Percentiles rank a stretch among this genome's conserved stretches.
Evolutionary conservation across 768 basidiomycete species (phyloP).

Genomic region (Rhizopogon vinicolor): DNA sequence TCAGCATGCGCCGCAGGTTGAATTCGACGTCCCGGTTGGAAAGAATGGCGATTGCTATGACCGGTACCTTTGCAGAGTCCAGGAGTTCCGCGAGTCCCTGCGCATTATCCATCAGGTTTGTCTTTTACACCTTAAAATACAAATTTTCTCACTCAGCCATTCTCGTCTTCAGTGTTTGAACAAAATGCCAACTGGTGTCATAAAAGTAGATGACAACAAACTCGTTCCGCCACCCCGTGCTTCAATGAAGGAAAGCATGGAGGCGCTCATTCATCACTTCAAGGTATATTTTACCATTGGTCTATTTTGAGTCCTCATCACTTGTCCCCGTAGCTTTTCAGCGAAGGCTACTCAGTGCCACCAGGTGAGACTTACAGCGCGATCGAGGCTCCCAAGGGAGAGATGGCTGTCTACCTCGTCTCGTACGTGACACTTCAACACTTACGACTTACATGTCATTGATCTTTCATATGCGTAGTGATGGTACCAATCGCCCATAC

Average conservation of each 20-base stretch:
- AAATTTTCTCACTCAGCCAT: neutral
- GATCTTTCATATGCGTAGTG: constrained; percentile 36
- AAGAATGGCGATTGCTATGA: constrained; percentile 98
- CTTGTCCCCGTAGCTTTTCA: constrained; percentile 62
- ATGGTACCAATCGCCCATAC: constrained; percentile 95
- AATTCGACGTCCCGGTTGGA: constrained; percentile 96
- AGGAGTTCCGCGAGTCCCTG: constrained; percentile 95
- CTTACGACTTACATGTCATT: neutral
- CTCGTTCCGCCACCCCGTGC: constrained; percentile 94
- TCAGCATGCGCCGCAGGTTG: constrained; percentile 52
- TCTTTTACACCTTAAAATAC: neutral
- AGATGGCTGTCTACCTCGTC: constrained; percentile 98
- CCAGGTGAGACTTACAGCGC: constrained; percentile 95
- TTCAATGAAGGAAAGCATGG: constrained; percentile 99
- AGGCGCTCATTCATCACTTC: constrained; percentile 97
- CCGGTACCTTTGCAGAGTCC: constrained; percentile 94
- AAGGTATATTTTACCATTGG: constrained; percentile 46
- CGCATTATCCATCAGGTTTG: constrained; percentile 76
- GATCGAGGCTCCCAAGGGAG: constrained; percentile 98
- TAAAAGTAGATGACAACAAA: constrained; percentile 98
- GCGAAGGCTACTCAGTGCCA: constrained; percentile 95
- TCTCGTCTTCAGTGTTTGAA: constrained; percentile 73
- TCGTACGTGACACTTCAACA: constrained; percentile 49
- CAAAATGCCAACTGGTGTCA: constrained; percentile 90
- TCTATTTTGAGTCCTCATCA: neutral